Percentiles rank a stretch among this genome's conserved stretches.
Evolutionary conservation across 1,139 yeast genomes (phyloP).

Genomic region (Yamadazyma sp.): DNA sequence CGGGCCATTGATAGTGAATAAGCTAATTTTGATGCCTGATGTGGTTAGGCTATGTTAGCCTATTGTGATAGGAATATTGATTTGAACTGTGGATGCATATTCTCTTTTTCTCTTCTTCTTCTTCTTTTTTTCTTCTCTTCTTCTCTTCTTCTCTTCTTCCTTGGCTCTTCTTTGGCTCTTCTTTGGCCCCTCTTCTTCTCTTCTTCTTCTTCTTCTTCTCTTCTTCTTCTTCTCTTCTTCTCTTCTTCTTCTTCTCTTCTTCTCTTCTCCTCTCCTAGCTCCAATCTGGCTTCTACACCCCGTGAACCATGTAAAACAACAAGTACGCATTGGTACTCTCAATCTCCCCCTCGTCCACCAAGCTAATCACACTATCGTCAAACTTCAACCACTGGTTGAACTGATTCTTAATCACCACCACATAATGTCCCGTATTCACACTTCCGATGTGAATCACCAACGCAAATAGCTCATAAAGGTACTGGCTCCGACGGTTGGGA

Average conservation of each 20-base stretch:
- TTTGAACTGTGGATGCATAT: too few relatives aligned
- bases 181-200: too few relatives aligned
- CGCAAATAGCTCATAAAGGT: constrained; percentile 73
- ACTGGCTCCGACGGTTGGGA: constrained; percentile 3
- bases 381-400: constrained; percentile 84
- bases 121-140: too few relatives aligned
- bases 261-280: background rate
- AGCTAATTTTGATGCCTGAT: too few relatives aligned
- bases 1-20: too few relatives aligned
- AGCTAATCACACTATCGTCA: constrained; percentile 84
- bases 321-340: constrained; percentile 72
- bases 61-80: too few relatives aligned
- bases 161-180: too few relatives aligned
- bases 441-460: constrained; percentile 88
- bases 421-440: constrained; percentile 92
- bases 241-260: background rate
- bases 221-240: too few relatives aligned
- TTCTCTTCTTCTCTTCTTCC: too few relatives aligned
- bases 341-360: constrained; percentile 64
- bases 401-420: constrained; percentile 70
- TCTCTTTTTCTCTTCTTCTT: too few relatives aligned
- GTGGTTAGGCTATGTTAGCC: too few relatives aligned
- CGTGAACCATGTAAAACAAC: constrained; percentile 57
- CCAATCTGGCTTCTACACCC: background rate
- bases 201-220: too few relatives aligned